phyloP scores from a whole-genome alignment of 164 flowering plant genomes.

The Magnolia changhungtana region DNA sequence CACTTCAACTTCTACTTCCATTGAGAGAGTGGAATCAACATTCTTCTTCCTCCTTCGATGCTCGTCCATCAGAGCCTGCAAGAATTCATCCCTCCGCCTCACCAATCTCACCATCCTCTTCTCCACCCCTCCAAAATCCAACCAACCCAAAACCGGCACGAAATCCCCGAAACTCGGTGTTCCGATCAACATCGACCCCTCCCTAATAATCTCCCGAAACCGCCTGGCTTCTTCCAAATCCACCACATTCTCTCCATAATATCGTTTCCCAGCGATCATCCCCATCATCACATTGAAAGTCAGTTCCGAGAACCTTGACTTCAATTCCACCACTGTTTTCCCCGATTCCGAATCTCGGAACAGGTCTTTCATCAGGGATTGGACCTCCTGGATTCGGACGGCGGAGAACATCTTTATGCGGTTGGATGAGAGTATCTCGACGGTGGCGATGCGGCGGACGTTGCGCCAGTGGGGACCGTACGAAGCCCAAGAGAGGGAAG shows the following conservation, averaged over 20 bases:
- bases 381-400: constrained; percentile 25
- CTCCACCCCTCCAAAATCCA: constrained; percentile 20
- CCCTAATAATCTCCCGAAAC: constrained; percentile 10
- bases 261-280: constrained; percentile 23
- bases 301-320: constrained; percentile 11
- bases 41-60: neutral
- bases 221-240: constrained; percentile 19
- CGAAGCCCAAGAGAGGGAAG: constrained; percentile 18
- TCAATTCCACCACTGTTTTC: constrained; percentile 4
- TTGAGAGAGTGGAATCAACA: neutral
- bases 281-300: constrained; percentile 20
- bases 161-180: constrained; percentile 19
- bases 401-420: constrained; percentile 12
- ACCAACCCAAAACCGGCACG: constrained; percentile 27
- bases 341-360: neutral
- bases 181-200: neutral
- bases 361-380: constrained; percentile 7
- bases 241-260: constrained; percentile 17
- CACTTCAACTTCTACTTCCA: too few relatives aligned
- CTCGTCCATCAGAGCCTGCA: constrained; percentile 25
- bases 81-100: constrained; percentile 14
- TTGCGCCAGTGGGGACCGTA: constrained; percentile 42
- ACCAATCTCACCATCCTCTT: constrained; percentile 12
- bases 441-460: constrained; percentile 26
- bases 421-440: constrained; percentile 25